Conservation (phyloP, 2,329 filamentous ascomycete genomes). For the Fusarium virguliforme region DNA sequence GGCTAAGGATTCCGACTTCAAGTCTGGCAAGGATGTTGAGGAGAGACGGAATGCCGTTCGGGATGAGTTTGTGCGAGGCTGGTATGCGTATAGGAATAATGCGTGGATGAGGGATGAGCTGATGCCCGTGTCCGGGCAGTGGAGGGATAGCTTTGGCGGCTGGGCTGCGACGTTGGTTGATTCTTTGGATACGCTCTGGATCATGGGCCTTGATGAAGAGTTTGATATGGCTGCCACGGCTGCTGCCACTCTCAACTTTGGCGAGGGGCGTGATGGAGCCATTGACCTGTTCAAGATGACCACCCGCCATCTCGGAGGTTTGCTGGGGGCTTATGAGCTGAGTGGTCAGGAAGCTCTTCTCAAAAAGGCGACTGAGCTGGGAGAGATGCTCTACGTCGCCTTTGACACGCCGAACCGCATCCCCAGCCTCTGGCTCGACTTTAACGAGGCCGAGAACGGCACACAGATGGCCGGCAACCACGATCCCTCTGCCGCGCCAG, state of each 20-base stretch:
- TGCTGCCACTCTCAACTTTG: conserved; percentile 67
- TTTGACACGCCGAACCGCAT: conserved; percentile 71
- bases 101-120: conserved; percentile 72
- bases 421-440: conserved; percentile 66
- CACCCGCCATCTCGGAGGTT: conserved; percentile 68
- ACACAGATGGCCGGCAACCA: conserved; percentile 66
- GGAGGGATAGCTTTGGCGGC: conserved; percentile 66
- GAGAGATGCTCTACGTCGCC: conserved; percentile 68
- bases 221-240: conserved; percentile 69
- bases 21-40: conserved; percentile 38
- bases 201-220: conserved; percentile 73
- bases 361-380: conserved; percentile 66
- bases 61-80: conserved; percentile 61
- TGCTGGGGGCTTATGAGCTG: conserved; percentile 68
- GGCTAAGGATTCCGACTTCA: conserved; percentile 47
- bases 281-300: conserved; percentile 71
- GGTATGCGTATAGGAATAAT: conserved; percentile 67
- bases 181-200: conserved; percentile 73
- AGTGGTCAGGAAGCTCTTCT: conserved; percentile 64
- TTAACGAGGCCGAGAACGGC: conserved; percentile 58
- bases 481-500: conserved; percentile 66
- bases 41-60: conserved; percentile 59
- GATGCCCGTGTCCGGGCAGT: conserved; percentile 63
- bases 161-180: conserved; percentile 75
- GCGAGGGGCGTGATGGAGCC: conserved; percentile 59